A percentile compares a stretch with the other conserved stretches of the same genome.
These are phyloP conservation scores for Kwoniella heveanensis DNA, from an alignment of 768 basidiomycete species.

Conservation along the genomic window DNA sequence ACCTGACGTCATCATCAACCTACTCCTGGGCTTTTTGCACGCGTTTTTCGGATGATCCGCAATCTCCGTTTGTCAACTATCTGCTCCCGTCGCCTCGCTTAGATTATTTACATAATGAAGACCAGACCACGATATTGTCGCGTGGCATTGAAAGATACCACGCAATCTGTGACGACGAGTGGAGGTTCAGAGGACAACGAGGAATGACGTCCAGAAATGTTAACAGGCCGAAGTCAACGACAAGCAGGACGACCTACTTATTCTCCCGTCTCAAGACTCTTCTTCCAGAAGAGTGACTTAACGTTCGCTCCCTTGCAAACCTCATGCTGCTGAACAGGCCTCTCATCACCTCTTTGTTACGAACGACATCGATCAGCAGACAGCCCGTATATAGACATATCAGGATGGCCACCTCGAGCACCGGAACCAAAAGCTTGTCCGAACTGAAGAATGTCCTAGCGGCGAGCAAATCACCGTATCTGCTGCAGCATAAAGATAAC, in stretches of 20 bases:
- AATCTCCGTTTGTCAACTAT: too few relatives aligned
- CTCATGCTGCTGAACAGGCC: too few relatives aligned
- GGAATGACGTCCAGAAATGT: background rate
- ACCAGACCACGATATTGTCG: too few relatives aligned
- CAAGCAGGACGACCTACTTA: too few relatives aligned
- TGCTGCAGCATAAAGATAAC: conserved; percentile 49
- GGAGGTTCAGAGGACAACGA: background rate
- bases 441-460: conserved; percentile 37
- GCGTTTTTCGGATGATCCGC: background rate
- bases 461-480: conserved; percentile 47
- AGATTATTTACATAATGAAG: background rate
- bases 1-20: conserved; percentile 1
- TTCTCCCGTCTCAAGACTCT: too few relatives aligned
- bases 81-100: background rate
- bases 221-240: too few relatives aligned
- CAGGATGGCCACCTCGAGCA: background rate
- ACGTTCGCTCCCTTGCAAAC: too few relatives aligned
- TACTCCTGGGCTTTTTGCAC: too few relatives aligned
- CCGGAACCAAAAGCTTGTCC: background rate
- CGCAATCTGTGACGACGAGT: too few relatives aligned
- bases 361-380: background rate
- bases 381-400: background rate
- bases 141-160: too few relatives aligned
- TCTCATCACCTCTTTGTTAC: background rate
- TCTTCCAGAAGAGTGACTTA: too few relatives aligned